Evolutionary conservation across 257 asterid species (phyloP).

Genomic region (Gentiana macrophylla): DNA sequence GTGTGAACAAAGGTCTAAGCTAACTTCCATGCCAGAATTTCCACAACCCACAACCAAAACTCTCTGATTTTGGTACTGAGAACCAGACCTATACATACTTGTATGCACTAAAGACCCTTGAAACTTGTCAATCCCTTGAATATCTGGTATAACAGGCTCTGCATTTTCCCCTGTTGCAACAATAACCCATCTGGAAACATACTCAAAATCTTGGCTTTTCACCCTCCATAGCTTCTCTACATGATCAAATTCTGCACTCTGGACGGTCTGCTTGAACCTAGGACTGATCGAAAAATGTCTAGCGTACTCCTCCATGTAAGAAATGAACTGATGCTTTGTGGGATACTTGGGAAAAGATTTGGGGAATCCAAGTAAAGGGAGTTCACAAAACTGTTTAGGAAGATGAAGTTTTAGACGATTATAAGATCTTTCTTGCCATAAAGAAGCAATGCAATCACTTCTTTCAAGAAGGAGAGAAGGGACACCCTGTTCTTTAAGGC

Average conservation of each 20-base stretch:
- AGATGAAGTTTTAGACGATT: constrained; percentile 84
- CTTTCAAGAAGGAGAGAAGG: constrained; percentile 61
- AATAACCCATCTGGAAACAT: constrained; percentile 42
- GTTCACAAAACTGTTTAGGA: constrained; percentile 64
- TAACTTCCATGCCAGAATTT: constrained; percentile 94
- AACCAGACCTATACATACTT: constrained; percentile 49
- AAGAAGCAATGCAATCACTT: constrained; percentile 65
- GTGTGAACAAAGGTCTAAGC: constrained; percentile 62
- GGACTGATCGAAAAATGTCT: constrained; percentile 40
- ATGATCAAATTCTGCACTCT: constrained; percentile 30
- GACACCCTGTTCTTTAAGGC: constrained; percentile 52
- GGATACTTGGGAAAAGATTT: constrained; percentile 61
- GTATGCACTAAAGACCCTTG: constrained; percentile 54
- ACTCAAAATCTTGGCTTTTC: constrained; percentile 22
- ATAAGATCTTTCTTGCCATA: constrained; percentile 68
- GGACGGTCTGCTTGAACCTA: constrained; percentile 36
- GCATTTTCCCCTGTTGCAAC: constrained; percentile 93
- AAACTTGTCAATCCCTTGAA: constrained; percentile 48
- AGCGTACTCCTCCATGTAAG: constrained; percentile 66
- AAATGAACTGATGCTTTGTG: constrained; percentile 50
- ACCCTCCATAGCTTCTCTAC: constrained; percentile 45
- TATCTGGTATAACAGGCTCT: constrained; percentile 58
- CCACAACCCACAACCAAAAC: constrained; percentile 85
- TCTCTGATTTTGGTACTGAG: constrained; percentile 30
- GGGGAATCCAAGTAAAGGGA: constrained; percentile 57